Base-by-base conservation (phyloP, 306 rosid species). In the Gillenia trifoliata region DNA sequence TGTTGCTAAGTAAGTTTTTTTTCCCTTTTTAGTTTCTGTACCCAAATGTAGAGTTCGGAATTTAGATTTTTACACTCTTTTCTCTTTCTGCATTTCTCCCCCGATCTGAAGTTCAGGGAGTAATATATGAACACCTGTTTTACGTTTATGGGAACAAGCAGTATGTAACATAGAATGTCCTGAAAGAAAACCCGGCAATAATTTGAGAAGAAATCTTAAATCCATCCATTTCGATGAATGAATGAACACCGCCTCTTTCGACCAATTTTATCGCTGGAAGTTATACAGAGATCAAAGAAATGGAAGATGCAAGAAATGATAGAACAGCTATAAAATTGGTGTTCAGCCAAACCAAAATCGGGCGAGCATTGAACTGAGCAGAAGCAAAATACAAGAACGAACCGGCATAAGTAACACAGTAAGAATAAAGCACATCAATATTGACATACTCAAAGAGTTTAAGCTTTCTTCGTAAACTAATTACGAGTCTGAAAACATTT, bases 401-500 rank as follows among this genome's bases (percentile, higher is more conserved):
- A 29, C 12, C 5, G 3, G 64, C 16, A 3, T 3, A 30, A 8
- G 9, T 62, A 29, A 25, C 69, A 65, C 20, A 8, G 3, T 0
- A 1, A 5, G 66, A 47, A 17, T 25, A 25, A 66, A 5, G 17
- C 49, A 40, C 4, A 62, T 16, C 11, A 63, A 17, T 33, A 63
- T 17, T 54, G 12, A 63, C 50, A 60, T 72, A 28, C 55, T n/a
- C 29, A 59, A 41, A 4, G 8, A 71, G 66, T 36, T 71, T 16
- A 71, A 56, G 19, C 25, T 45, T 43, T 41, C 29, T 28, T 25
- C 38, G 19, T 65, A 54, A 75, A 52, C n/a, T 22, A 55, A 77
- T 40, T 64, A 78, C 5, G 23, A 52, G 45, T 33, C 54, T 16
- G 68, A 60, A 60, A 74, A 66, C 70, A 61, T 66, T 30, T 28